Percentiles rank a stretch among this genome's conserved stretches.
phyloP scores from a whole-genome alignment of 257 asterid species.

The Fraxinus americana region DNA sequence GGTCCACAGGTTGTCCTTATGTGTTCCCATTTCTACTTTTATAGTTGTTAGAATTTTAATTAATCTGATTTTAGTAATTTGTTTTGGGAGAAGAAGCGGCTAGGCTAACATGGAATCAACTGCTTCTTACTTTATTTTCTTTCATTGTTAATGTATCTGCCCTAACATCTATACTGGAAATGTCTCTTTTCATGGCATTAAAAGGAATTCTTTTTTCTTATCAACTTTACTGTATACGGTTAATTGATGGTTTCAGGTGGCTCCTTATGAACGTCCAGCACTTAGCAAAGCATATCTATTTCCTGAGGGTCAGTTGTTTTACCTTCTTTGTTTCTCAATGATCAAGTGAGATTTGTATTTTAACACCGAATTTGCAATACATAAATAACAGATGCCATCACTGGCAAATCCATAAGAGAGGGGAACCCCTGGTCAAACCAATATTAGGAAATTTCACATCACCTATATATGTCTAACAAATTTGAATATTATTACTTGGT shows the following conservation, averaged over 20 bases:
- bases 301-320: conserved; percentile 78
- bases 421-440: not conserved
- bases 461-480: too few relatives aligned
- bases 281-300: conserved; percentile 93
- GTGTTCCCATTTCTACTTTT: too few relatives aligned
- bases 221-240: conserved; percentile 13
- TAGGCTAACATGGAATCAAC: not conserved
- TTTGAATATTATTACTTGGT: too few relatives aligned
- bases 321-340: conserved; percentile 2
- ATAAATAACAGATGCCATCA: conserved; percentile 7
- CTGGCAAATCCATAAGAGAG: not conserved
- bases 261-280: conserved; percentile 99
- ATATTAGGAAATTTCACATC: not conserved
- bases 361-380: not conserved
- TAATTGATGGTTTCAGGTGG: conserved; percentile 67
- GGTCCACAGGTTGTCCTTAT: too few relatives aligned
- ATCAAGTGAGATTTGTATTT: conserved; percentile 6
- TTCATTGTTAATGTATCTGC: not conserved
- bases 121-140: not conserved
- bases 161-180: conserved; percentile 2
- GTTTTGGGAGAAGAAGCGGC: not conserved
- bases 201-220: not conserved
- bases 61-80: too few relatives aligned
- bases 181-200: conserved; percentile 2
- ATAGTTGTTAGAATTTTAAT: too few relatives aligned